Conservation (phyloP, 495 filamentous ascomycete species). For the Tirmania nivea region DNA sequence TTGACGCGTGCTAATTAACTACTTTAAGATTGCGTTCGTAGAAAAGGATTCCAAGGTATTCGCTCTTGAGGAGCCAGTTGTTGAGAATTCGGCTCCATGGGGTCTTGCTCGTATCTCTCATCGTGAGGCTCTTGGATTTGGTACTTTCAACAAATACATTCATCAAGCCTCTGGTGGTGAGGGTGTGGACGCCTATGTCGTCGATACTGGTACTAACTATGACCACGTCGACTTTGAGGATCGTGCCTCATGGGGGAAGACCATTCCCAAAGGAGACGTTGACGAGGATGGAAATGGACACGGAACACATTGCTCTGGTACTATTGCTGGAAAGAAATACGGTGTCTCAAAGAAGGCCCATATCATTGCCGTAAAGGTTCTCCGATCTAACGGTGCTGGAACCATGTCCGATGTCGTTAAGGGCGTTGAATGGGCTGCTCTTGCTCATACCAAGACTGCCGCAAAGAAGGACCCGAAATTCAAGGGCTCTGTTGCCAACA, state of each 20-base stretch:
- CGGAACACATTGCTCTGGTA: conserved; percentile 98
- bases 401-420: conserved; percentile 97
- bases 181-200: conserved; percentile 96
- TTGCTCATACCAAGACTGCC: conserved; percentile 49
- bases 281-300: conserved; percentile 96
- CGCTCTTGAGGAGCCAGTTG: conserved; percentile 38
- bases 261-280: conserved; percentile 60
- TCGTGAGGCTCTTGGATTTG: conserved; percentile 63
- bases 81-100: conserved; percentile 89
- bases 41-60: conserved; percentile 86
- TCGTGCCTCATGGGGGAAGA: conserved; percentile 90
- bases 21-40: conserved; percentile 69
- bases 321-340: conserved; percentile 91
- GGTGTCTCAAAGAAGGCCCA: conserved; percentile 98
- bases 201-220: conserved; percentile 89
- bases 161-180: conserved; percentile 80
- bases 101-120: conserved; percentile 95
- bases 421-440: conserved; percentile 89
- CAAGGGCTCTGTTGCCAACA: conserved; percentile 98
- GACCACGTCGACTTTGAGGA: conserved; percentile 95
- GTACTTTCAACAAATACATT: conserved; percentile 93
- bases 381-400: conserved; percentile 90
- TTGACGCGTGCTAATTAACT: background rate
- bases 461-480: conserved; percentile 72
- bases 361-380: conserved; percentile 91